Conservation (phyloP, 257 asterid species). For the Haberlea rhodopensis region DNA sequence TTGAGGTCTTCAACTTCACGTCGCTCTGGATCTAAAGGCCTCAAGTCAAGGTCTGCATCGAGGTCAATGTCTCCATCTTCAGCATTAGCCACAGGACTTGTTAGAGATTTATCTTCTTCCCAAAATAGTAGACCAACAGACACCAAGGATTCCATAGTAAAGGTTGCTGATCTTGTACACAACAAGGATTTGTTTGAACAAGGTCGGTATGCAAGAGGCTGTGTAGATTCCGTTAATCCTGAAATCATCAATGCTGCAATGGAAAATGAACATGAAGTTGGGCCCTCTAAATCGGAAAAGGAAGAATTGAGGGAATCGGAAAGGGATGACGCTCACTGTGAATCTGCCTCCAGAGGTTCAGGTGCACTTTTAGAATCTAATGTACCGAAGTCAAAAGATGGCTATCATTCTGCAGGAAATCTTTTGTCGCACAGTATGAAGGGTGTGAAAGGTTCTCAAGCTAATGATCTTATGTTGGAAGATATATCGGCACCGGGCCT, state of each 20-base stretch:
- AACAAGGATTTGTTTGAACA: slow-evolving; percentile 19
- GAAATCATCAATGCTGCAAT: slow-evolving; percentile 2
- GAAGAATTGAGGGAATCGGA: not conserved
- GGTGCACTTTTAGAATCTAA: slow-evolving; percentile 7
- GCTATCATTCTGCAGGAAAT: slow-evolving; percentile 24
- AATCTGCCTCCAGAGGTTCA: slow-evolving; percentile 25
- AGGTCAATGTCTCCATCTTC: slow-evolving; percentile 29
- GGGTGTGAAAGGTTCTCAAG: slow-evolving; percentile 23
- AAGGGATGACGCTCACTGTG: not conserved
- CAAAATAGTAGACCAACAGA: slow-evolving; percentile 18
- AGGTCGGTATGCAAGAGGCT: slow-evolving; percentile 11
- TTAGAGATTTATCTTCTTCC: slow-evolving; percentile 24
- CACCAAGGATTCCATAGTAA: slow-evolving; percentile 14
- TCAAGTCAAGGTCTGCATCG: slow-evolving; percentile 8
- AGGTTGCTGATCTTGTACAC: slow-evolving; percentile 20
- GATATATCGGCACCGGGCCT: slow-evolving; percentile 15
- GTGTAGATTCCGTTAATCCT: not conserved
- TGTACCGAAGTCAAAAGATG: slow-evolving; percentile 22
- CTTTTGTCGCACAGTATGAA: slow-evolving; percentile 11
- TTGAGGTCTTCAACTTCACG: slow-evolving; percentile 25
- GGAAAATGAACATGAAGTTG: slow-evolving; percentile 19
- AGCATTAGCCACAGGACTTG: slow-evolving; percentile 18
- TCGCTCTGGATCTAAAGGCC: slow-evolving; percentile 7
- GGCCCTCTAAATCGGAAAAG: not conserved
- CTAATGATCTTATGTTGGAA: slow-evolving; percentile 23